Percentiles rank a stretch among this genome's conserved stretches.
phyloP scores from a whole-genome alignment of 2,329 filamentous ascomycete species.

The Fusarium algeriense region DNA sequence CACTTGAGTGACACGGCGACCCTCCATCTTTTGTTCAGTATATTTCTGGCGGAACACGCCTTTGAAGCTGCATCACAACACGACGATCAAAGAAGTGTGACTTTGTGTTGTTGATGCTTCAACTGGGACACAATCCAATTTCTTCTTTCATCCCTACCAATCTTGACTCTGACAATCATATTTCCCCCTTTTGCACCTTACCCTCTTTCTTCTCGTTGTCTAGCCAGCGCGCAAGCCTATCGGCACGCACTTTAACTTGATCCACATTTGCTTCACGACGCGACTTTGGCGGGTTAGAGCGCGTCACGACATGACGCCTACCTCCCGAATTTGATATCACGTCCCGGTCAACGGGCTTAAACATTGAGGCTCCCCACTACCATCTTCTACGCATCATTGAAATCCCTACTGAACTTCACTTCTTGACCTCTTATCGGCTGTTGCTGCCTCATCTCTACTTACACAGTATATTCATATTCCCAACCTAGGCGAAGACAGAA shows the following conservation, averaged over 20 bases:
- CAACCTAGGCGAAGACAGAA: background rate
- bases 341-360: slow-evolving; percentile 42
- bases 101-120: slow-evolving; percentile 7
- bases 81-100: slow-evolving; percentile 18
- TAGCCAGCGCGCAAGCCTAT: slow-evolving; percentile 35
- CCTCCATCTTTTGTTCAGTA: slow-evolving; percentile 32
- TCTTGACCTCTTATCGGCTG: slow-evolving; percentile 14
- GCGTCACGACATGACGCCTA: slow-evolving; percentile 57
- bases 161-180: background rate
- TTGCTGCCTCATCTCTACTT: background rate
- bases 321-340: slow-evolving; percentile 52
- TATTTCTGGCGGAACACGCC: slow-evolving; percentile 22
- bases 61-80: slow-evolving; percentile 27
- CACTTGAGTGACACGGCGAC: slow-evolving; percentile 39
- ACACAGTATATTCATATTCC: slow-evolving; percentile 6
- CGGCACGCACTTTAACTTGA: slow-evolving; percentile 40
- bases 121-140: slow-evolving; percentile 6
- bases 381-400: slow-evolving; percentile 21
- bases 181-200: background rate
- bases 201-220: slow-evolving; percentile 21
- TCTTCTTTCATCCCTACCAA: background rate
- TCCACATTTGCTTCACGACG: slow-evolving; percentile 48
- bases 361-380: slow-evolving; percentile 33
- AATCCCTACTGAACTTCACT: slow-evolving; percentile 16
- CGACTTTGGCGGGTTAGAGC: slow-evolving; percentile 49